Evolutionary conservation across 805 yeast species (phyloP), one percentile per base, ranked within the genome.

Genomic region (Wickerhamiella musiphila): DNA sequence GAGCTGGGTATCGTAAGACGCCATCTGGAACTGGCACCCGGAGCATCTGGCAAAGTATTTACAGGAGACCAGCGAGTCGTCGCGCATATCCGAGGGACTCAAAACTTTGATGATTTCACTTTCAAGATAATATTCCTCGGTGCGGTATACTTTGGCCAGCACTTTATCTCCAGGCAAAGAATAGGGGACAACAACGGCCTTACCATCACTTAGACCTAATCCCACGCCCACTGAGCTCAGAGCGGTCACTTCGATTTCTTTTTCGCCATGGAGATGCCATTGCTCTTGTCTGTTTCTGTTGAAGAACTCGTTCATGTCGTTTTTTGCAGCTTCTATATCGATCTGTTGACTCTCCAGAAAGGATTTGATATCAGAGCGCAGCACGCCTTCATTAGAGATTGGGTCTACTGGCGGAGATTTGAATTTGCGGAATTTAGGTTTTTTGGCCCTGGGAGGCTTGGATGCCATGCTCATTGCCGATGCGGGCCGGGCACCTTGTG

Each of bases 1-100:
- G 33, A 90, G 60, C 56, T 86, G 96, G 26, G 72, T 63, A 1
- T 63, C 64, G 51, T 90, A 90, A 2, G 67, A 61, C 21, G 83
- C 57, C 52, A 71, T 71, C 51, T 90, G 96, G 50, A 73, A 82
- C 56, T 90, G 96, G 53, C 96, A 84, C 3, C 96, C 96, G 1
- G 93, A 79, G 52, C 95, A 84, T 40, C 70, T 70, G 10, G 93
- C 93, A 57, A 86, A 90, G 57, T 90, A 90, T 40, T 68, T 64
- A 57, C 94, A 82, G 41, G 66, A 66, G 35, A 76, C 70, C 32
- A 78, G 61, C 5, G 58, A 49, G 43, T 78, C 74, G 38, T 79
- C 62, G 29, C 68, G 54, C 47, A 68, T 56, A 3, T 40, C 35
- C 0, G 76, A 62, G 2, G 59, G 45, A 38, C 56, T 34, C 3